Conservation (phyloP, 345 rosid species). For the Erodium maritimum region DNA sequence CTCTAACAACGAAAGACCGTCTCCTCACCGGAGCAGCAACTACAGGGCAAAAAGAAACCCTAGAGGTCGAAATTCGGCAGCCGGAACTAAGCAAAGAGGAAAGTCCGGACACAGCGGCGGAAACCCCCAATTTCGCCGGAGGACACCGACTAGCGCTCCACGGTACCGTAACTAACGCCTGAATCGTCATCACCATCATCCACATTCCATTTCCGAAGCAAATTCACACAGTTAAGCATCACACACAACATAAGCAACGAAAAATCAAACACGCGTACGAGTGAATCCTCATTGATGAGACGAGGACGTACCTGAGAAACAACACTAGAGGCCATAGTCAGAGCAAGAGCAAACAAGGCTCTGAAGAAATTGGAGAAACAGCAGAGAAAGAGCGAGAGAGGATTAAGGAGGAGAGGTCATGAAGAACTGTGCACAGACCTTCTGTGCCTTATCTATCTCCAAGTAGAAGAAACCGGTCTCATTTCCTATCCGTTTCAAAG, state of each 20-base stretch:
- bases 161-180: conserved; percentile 48
- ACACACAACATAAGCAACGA: too few relatives aligned
- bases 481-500: too few relatives aligned
- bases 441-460: too few relatives aligned
- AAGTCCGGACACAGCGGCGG: conserved; percentile 22
- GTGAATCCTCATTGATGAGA: not conserved
- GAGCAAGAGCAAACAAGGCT: not conserved
- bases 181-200: not conserved
- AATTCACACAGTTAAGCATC: not conserved
- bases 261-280: too few relatives aligned
- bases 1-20: conserved; percentile 37
- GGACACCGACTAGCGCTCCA: conserved; percentile 19
- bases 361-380: not conserved
- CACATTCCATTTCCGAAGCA: not conserved
- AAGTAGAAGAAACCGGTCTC: too few relatives aligned
- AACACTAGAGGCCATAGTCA: conserved; percentile 24
- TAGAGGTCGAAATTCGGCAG: conserved; percentile 17
- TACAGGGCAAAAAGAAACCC: conserved; percentile 21
- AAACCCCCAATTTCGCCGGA: conserved; percentile 31
- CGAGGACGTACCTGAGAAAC: conserved; percentile 43
- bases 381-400: conserved; percentile 7
- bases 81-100: conserved; percentile 13
- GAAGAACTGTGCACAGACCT: not conserved
- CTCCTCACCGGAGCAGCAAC: conserved; percentile 19
- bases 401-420: not conserved